Base-by-base conservation (phyloP, 2,329 filamentous ascomycete genomes). In the Pseudogymnoascus sp. region DNA sequence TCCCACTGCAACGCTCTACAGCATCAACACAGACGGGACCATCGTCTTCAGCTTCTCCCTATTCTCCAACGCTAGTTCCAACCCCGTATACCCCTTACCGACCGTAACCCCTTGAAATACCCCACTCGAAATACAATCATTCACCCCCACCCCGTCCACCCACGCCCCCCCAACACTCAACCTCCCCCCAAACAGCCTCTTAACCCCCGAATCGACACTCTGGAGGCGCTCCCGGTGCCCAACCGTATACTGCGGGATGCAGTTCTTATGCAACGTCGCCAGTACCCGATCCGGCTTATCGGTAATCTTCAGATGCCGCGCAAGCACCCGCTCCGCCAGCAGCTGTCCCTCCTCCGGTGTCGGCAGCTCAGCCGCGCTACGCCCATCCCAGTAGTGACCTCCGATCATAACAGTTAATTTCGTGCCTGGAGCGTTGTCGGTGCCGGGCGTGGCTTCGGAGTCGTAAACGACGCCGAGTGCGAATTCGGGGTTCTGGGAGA, bases 361-460 rank as follows among this genome's bases (percentile, higher is more conserved):
- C 0, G 91, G 92, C 63, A 83, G 84, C 39, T 78, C 76, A 8
- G 63, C 60, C 0, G 69, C 60, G 1, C 74, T 69, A 52, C 67
- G 70, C 63, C 78, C 82, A 72, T 91, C 81, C 91, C 91, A 97
- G 83, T 90, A 91, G 76, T 97, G 92, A 1, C 94, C 94, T 64
- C 94, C 94, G 63, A 99, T 79, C 86, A 99, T 96, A 68, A 97
- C 90, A 14, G 93, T 96, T 61, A 97, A 76, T 74, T 96, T 96
- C 12, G 91, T 96, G 23, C 90, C 91, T 11, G 65, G 26, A 1
- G 74, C 79, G 3, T 76, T 78, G 59, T 74, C 69, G 45, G 68
- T 66, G 6, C 23, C 19, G 62, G 71, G 66, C 31, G 77, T 62
- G 35, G 69, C 68, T 60, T 74, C 64, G 16, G 87, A 90, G 74